Percentiles rank a stretch among this genome's conserved stretches.
Evolutionary conservation across 345 rosid species (phyloP).

Genomic region (Excoecaria agallocha): DNA sequence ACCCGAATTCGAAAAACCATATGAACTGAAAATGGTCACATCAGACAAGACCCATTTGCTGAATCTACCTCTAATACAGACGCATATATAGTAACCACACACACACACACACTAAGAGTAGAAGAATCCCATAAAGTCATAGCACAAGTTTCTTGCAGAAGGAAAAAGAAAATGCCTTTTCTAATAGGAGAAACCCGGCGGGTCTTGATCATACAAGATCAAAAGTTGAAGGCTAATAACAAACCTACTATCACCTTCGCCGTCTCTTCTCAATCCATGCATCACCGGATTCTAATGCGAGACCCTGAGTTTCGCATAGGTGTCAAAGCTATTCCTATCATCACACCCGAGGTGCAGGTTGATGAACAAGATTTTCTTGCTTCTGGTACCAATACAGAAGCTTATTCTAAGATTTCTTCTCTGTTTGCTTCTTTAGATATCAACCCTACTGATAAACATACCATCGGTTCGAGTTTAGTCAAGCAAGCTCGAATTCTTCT

Average conservation of each 20-base stretch:
- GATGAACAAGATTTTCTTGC: constrained; percentile 10
- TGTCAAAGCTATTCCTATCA: neutral
- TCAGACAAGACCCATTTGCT: no score
- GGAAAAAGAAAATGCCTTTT: neutral
- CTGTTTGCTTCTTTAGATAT: neutral
- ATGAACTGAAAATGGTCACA: no score
- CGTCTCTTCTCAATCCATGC: neutral
- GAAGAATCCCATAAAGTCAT: neutral
- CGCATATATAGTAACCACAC: neutral
- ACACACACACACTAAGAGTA: no score
- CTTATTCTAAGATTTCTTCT: constrained; percentile 8
- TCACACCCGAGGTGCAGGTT: neutral
- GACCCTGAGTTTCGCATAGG: neutral
- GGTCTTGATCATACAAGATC: neutral
- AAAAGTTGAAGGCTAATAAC: neutral
- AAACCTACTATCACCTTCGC: constrained; percentile 2
- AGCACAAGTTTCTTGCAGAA: neutral
- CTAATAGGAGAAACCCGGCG: constrained; percentile 1
- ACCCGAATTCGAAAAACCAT: no score
- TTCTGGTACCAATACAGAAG: neutral
- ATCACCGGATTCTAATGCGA: neutral
- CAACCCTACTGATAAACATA: neutral
- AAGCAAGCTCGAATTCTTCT: constrained; percentile 5
- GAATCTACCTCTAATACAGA: neutral
- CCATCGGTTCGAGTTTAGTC: constrained; percentile 1